These are phyloP conservation scores for Murraya paniculata DNA, from an alignment of 345 rosid genomes.

Conservation along the genomic window DNA sequence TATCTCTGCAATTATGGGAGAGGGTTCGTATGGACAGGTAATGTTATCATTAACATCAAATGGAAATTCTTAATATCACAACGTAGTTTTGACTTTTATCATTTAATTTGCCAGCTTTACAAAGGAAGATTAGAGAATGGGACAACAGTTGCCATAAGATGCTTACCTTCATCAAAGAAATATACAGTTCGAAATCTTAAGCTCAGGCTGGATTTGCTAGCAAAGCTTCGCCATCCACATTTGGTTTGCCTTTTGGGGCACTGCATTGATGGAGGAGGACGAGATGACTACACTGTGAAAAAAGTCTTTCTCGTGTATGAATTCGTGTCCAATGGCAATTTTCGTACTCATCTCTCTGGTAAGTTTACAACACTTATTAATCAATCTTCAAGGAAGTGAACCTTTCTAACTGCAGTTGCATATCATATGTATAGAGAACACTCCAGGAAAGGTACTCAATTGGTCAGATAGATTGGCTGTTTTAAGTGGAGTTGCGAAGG, in stretches of 20 bases:
- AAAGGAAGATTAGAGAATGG: slow-evolving; percentile 45
- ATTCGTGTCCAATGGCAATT: slow-evolving; percentile 35
- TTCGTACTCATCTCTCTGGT: slow-evolving; percentile 49
- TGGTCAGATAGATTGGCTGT: slow-evolving; percentile 73
- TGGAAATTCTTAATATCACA: neutral
- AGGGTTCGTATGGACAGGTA: slow-evolving; percentile 50
- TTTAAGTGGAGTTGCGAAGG: slow-evolving; percentile 58
- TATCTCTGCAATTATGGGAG: slow-evolving; percentile 32
- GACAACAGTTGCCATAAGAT: slow-evolving; percentile 43
- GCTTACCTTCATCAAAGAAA: slow-evolving; percentile 43
- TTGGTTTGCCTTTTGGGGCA: slow-evolving; percentile 56
- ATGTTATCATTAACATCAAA: neutral
- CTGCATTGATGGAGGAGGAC: slow-evolving; percentile 42
- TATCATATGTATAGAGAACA: slow-evolving; percentile 29
- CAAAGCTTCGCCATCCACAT: slow-evolving; percentile 51
- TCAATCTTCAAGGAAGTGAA: neutral
- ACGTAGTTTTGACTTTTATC: neutral
- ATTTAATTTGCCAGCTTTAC: slow-evolving; percentile 32
- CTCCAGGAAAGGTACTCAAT: slow-evolving; percentile 35
- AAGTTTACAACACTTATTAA: slow-evolving; percentile 1
- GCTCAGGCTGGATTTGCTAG: slow-evolving; percentile 47
- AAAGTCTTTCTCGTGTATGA: slow-evolving; percentile 48
- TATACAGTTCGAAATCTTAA: slow-evolving; percentile 42
- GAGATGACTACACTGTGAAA: slow-evolving; percentile 35
- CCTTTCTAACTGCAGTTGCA: slow-evolving; percentile 14